Percentiles rank a stretch among this genome's conserved stretches.
These are phyloP conservation scores for Syzygium aqueum DNA, from an alignment of 345 rosid genomes.

Conservation along the genomic window DNA sequence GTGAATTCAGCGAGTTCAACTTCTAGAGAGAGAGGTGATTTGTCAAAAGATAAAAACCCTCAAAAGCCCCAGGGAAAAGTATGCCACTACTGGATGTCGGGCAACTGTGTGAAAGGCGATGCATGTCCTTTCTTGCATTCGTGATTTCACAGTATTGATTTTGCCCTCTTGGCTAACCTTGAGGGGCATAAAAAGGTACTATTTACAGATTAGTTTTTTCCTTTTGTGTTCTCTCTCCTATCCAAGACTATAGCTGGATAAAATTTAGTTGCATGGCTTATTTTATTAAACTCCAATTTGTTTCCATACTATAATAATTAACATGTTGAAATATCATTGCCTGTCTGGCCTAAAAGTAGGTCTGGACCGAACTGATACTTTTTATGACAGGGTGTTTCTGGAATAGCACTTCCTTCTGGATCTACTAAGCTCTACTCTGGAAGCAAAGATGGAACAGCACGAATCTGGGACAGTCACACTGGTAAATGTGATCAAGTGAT, in stretches of 20 bases:
- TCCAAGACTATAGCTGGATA: not conserved
- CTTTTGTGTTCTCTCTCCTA: not conserved
- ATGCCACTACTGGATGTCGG: slow-evolving; percentile 15
- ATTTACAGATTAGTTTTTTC: not conserved
- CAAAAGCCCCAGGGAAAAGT: not conserved
- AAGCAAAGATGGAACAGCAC: slow-evolving; percentile 36
- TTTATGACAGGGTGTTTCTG: slow-evolving; percentile 24
- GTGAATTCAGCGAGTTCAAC: not conserved
- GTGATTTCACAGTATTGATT: slow-evolving; percentile 16
- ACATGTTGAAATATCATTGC: not conserved
- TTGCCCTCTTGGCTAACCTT: slow-evolving; percentile 22
- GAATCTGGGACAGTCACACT: slow-evolving; percentile 44
- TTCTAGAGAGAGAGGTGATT: not conserved
- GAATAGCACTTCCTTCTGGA: slow-evolving; percentile 37
- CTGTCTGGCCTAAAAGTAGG: not conserved
- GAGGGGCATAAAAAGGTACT: slow-evolving; percentile 23
- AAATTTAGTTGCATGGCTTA: not conserved
- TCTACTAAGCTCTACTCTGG: slow-evolving; percentile 53
- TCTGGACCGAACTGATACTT: not conserved
- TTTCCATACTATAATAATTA: not conserved
- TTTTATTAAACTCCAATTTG: not conserved
- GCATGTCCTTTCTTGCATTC: slow-evolving; percentile 18
- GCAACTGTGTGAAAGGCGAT: slow-evolving; percentile 18
- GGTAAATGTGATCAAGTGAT: slow-evolving; percentile 26
- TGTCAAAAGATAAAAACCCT: not conserved